A percentile compares a stretch with the other conserved stretches of the same genome.
Evolutionary conservation across 495 filamentous ascomycete species (phyloP).

Genomic region (Rhypophila decipiens): DNA sequence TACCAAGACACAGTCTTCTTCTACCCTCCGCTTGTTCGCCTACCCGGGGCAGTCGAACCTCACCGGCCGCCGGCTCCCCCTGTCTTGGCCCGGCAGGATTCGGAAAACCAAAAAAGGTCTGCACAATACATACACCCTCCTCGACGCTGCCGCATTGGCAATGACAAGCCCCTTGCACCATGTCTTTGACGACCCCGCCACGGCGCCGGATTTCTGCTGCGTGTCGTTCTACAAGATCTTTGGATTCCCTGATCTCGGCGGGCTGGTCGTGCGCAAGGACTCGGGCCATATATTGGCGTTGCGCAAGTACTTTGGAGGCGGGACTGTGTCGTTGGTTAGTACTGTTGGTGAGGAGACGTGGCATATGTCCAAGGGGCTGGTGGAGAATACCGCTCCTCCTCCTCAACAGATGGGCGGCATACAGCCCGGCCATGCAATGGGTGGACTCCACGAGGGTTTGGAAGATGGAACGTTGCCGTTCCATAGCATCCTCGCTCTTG

Average conservation of each 20-base stretch:
- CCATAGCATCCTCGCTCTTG: constrained; percentile 67
- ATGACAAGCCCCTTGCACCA: constrained; percentile 56
- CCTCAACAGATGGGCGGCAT: constrained; percentile 1
- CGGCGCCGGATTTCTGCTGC: constrained; percentile 65
- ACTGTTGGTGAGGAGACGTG: constrained; percentile 52
- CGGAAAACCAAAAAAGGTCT: constrained; percentile 33
- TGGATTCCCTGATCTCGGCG: constrained; percentile 72
- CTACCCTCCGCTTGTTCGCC: constrained; percentile 54
- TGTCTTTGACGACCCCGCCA: constrained; percentile 47
- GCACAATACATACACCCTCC: constrained; percentile 54
- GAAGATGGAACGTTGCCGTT: constrained; percentile 80
- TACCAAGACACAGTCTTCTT: not conserved
- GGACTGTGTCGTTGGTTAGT: constrained; percentile 66
- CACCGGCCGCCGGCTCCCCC: constrained; percentile 62
- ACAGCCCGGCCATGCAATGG: not conserved
- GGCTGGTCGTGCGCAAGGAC: constrained; percentile 57
- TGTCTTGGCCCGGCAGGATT: constrained; percentile 51
- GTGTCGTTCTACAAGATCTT: constrained; percentile 80
- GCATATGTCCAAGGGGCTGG: constrained; percentile 54
- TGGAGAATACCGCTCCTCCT: constrained; percentile 1
- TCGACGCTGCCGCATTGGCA: constrained; percentile 68
- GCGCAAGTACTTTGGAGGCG: constrained; percentile 70
- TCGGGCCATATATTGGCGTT: constrained; percentile 56
- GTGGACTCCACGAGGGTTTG: constrained; percentile 53
- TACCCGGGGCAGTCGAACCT: constrained; percentile 80